A percentile compares a stretch with the other conserved stretches of the same genome.
phyloP scores from a whole-genome alignment of 75 land plant species.

The Larix kaempferi region DNA sequence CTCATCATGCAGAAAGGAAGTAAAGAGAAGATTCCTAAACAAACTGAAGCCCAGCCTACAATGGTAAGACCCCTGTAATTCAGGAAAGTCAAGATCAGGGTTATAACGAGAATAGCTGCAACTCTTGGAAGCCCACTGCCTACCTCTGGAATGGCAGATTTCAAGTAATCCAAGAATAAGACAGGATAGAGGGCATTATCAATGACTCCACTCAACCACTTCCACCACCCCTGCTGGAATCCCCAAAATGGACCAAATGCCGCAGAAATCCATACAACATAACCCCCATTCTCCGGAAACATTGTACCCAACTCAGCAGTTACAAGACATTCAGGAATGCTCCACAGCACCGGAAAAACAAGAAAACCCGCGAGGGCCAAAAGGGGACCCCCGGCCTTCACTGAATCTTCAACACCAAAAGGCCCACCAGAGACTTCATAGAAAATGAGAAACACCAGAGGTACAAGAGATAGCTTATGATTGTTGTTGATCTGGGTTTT shows the following conservation, averaged over 20 bases:
- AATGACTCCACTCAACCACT: constrained; percentile 85
- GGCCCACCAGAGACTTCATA: constrained; percentile 72
- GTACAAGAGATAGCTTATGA: constrained; percentile 42
- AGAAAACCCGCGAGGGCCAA: constrained; percentile 49
- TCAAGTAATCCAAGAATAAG: constrained; percentile 36
- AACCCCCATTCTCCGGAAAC: constrained; percentile 84
- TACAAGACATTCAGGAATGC: constrained; percentile 61
- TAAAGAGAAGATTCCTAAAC: constrained; percentile 61
- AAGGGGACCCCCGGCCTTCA: constrained; percentile 56
- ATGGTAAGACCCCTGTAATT: constrained; percentile 77
- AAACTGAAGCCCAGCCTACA: constrained; percentile 62
- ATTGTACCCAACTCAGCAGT: constrained; percentile 84
- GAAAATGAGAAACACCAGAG: constrained; percentile 56
- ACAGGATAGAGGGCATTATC: constrained; percentile 69
- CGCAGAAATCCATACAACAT: constrained; percentile 79
- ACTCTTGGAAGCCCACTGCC: constrained; percentile 28
- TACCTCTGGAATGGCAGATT: constrained; percentile 34
- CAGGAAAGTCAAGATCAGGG: constrained; percentile 60
- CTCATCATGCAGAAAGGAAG: constrained; percentile 61
- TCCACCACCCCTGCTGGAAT: constrained; percentile 81
- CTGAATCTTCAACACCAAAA: constrained; percentile 61
- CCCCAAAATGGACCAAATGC: constrained; percentile 89
- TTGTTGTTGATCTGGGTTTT: too few species aligned
- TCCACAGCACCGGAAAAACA: constrained; percentile 57
- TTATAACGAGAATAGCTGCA: constrained; percentile 45